Evolutionary conservation across 75 land plant genomes (phyloP).

Genomic region (Cunninghamia lanceolata): DNA sequence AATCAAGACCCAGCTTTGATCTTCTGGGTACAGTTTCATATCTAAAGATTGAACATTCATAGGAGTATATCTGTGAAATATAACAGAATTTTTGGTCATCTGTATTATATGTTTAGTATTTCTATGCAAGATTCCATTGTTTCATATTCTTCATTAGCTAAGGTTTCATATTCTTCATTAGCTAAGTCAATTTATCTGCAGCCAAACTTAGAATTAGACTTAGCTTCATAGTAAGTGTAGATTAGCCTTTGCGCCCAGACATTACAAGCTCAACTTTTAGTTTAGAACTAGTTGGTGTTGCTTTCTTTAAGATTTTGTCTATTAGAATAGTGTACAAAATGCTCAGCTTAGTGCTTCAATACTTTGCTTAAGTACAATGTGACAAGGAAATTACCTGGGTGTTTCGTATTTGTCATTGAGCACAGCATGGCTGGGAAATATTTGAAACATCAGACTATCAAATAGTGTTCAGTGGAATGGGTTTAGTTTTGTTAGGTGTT

Average conservation of each 20-base stretch:
- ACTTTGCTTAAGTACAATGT: neutral
- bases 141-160: too few relatives aligned
- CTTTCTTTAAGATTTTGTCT: neutral
- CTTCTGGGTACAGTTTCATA: neutral
- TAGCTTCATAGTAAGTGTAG: neutral
- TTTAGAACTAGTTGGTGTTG: neutral
- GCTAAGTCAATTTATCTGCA: neutral
- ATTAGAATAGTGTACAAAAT: neutral
- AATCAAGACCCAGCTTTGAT: neutral
- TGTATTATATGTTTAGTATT: neutral
- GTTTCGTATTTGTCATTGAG: neutral
- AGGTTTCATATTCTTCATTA: too few relatives aligned
- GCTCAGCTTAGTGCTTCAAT: neutral
- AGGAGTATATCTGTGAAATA: too few relatives aligned
- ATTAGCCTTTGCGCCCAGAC: neutral
- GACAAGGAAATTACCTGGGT: neutral
- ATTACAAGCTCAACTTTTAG: neutral
- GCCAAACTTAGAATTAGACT: neutral
- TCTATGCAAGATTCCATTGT: neutral
- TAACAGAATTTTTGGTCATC: neutral
- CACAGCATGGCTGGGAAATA: neutral
- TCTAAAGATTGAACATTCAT: neutral
- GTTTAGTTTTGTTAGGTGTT: neutral
- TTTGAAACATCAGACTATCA: neutral
- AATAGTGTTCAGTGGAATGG: neutral